A percentile compares a stretch with the other conserved stretches of the same genome.
Evolutionary conservation across 1,284 basidiomycete species (phyloP).

Genomic region (Xanthoconium separans): DNA sequence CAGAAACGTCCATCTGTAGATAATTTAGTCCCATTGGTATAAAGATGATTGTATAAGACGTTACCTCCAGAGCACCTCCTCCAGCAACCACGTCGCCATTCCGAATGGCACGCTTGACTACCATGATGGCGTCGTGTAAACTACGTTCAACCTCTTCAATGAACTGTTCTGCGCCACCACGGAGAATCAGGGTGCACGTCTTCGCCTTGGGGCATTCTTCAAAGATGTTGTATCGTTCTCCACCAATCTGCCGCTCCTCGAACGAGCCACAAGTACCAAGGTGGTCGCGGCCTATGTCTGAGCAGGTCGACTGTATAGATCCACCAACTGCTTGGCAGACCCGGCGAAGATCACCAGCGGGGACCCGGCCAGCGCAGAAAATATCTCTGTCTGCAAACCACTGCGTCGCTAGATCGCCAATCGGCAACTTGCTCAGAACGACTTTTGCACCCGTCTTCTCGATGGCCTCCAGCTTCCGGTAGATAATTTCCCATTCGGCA

Average conservation of each 20-base stretch:
- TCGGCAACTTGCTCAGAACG: constrained; percentile 96
- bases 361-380: constrained; percentile 97
- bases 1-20: constrained; percentile 93
- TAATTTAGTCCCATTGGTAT: constrained; percentile 15
- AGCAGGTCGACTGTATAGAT: constrained; percentile 92
- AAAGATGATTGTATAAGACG: constrained; percentile 3
- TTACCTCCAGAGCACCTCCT: constrained; percentile 94
- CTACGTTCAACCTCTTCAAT: constrained; percentile 98
- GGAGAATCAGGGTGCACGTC: constrained; percentile 94
- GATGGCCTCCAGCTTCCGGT: constrained; percentile 95
- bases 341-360: constrained; percentile 87
- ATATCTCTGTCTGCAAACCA: constrained; percentile 99
- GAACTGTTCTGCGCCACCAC: constrained; percentile 98
- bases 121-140: constrained; percentile 99
- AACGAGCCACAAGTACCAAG: constrained; percentile 91
- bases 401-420: constrained; percentile 98
- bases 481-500: constrained; percentile 99
- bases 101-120: constrained; percentile 95
- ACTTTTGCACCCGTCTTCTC: constrained; percentile 97
- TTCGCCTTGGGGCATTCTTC: constrained; percentile 94
- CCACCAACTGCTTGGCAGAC: constrained; percentile 97
- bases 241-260: constrained; percentile 95
- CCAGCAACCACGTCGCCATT: constrained; percentile 97
- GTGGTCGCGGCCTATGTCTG: constrained; percentile 89
- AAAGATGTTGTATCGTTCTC: constrained; percentile 97